phyloP scores from a whole-genome alignment of 176 grass and related monocot genomes.

The Oryza meyeriana region DNA sequence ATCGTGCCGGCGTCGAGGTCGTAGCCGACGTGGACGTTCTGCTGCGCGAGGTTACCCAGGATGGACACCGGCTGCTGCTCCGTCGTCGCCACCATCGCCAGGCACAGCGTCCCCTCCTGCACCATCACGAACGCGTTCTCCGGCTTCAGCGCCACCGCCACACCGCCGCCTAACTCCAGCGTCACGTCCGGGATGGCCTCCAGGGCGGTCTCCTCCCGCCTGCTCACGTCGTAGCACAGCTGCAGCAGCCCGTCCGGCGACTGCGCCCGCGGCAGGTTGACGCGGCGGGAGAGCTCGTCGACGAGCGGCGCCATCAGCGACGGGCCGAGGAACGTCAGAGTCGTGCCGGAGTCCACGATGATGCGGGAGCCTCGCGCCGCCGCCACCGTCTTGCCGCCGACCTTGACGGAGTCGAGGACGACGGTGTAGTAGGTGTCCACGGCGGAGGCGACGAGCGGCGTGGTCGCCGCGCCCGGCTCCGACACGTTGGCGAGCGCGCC shows the following conservation, averaged over 20 bases:
- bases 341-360: constrained; percentile 65
- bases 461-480: constrained; percentile 16
- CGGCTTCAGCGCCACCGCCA: constrained; percentile 23
- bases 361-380: not conserved
- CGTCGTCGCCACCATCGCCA: constrained; percentile 19
- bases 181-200: constrained; percentile 42
- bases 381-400: constrained; percentile 24
- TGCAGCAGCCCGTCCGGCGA: constrained; percentile 30
- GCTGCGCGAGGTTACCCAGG: constrained; percentile 61
- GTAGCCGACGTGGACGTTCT: constrained; percentile 57
- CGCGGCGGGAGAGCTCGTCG: constrained; percentile 16
- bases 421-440: constrained; percentile 40
- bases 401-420: constrained; percentile 25
- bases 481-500: constrained; percentile 44
- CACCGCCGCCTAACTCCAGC: constrained; percentile 39
- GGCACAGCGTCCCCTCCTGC: constrained; percentile 31
- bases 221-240: constrained; percentile 45
- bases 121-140: constrained; percentile 32
- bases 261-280: constrained; percentile 22
- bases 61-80: constrained; percentile 18
- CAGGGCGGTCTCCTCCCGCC: not conserved
- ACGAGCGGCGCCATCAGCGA: constrained; percentile 19
- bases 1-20: constrained; percentile 50
- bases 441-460: not conserved
- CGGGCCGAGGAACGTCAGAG: constrained; percentile 42